Base-by-base conservation (phyloP, 495 filamentous ascomycete species). In the Neurospora tetraspora region DNA sequence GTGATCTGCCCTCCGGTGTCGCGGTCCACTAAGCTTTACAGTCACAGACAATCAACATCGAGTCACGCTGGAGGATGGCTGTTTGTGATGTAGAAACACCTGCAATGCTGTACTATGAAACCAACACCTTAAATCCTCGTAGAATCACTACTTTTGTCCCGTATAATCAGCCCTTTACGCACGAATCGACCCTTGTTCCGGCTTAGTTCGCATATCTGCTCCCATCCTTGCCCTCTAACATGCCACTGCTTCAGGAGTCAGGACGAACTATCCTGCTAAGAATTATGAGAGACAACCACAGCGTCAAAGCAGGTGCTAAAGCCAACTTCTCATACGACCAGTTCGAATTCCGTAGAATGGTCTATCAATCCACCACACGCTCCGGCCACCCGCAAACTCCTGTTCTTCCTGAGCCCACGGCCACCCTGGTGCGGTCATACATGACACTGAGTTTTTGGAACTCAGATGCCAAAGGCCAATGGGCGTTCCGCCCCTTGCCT, bases 251-350 rank as follows among this genome's bases (percentile, higher is more conserved):
- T 65, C 53, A 65, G 53, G 53, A 18, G 27, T 65, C 53, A 65
- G 27, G 53, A 65, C 53, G 12, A 18, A 65, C 31, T 65, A 36
- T 65, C 53, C 53, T 34, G 53, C 53, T 65, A 65, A 65, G 14
- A 65, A 65, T 34, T 53, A 73, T 72, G 59, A 68, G 73, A 77
- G 76, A 71, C 73, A 74, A 78, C 73, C 74, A 74, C 70, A 77
- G 74, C 71, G 12, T 71, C 36, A 71, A 73, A 71, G 71, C 75
- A 68, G 69, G 65, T 65, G 53, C 53, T 37, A 76, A 75, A 76
- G 68, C 74, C 78, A 72, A 74, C 39, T 72, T 72, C 76, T 78
- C 71, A 72, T 70, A 43, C 39, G 65, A 75, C 72, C 72, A 65
- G 20, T 73, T 61, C 71, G 71, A 72, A 80, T 76, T 74, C 53